Evolutionary conservation across 2,329 filamentous ascomycete species (phyloP), one percentile per base, ranked within the genome.

Genomic region (Teratosphaeriaceae sp.): DNA sequence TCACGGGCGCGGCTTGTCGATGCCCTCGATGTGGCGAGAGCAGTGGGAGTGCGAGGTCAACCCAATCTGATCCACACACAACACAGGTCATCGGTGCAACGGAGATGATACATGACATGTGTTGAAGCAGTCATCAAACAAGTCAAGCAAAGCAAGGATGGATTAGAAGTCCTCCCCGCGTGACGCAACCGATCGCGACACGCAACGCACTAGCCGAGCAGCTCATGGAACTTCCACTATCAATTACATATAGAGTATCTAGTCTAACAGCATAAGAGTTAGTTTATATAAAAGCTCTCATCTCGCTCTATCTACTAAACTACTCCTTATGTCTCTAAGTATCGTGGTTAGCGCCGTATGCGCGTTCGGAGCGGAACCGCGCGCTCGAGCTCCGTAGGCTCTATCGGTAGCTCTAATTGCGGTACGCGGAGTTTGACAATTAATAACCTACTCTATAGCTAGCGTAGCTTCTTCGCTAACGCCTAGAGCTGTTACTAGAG

Each of bases 111-210:
- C n/a, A n/a, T n/a, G n/a, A n/a, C n/a, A n/a, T n/a, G n/a, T n/a
- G n/a, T n/a, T n/a, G n/a, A n/a, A n/a, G n/a, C n/a, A n/a, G n/a
- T n/a, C n/a, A n/a, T n/a, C n/a, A n/a, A n/a, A n/a, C n/a, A n/a
- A n/a, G n/a, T n/a, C n/a, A n/a, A n/a, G n/a, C n/a, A n/a, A n/a
- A n/a, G n/a, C n/a, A n/a, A n/a, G n/a, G n/a, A n/a, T n/a, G n/a
- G n/a, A n/a, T n/a, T 33, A 33, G 29, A 33, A 33, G 29, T 33
- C 29, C 15, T 33, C 29, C 29, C 29, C 29, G 29, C 29, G 29
- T 33, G 7, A 11, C n/a, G 29, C 29, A 12, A 7, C 16, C 29
- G 9, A 33, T 6, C 29, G 16, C 29, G 29, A 9, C 8, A 33
- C n/a, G 29, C 29, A 12, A 7, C 6, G 16, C 29, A 33, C 8